phyloP scores from a whole-genome alignment of 495 filamentous ascomycete species.

The Neurospora sublineolata region DNA sequence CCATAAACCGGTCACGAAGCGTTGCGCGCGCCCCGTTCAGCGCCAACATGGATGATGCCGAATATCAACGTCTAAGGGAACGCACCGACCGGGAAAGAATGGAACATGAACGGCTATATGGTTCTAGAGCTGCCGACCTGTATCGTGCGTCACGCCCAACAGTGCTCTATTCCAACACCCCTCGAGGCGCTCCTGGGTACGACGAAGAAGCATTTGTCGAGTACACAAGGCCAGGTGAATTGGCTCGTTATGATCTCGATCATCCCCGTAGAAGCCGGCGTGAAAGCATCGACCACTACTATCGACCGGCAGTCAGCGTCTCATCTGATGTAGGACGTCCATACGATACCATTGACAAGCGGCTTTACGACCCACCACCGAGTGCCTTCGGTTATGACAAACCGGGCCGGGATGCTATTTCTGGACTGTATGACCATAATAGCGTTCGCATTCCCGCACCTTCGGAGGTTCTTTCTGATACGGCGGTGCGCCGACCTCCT shows the following conservation, averaged over 20 bases:
- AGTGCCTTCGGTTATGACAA: conserved; percentile 53
- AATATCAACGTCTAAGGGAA: conserved; percentile 32
- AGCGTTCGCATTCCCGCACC: conserved; percentile 34
- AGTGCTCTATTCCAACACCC: conserved; percentile 21
- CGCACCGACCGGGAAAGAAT: conserved; percentile 31
- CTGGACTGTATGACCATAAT: conserved; percentile 34
- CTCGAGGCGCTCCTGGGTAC: conserved; percentile 40
- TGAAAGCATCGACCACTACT: conserved; percentile 43
- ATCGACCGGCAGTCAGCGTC: conserved; percentile 54
- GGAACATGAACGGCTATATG: conserved; percentile 25
- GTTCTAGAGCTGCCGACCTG: conserved; percentile 21
- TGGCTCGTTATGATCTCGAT: conserved; percentile 54
- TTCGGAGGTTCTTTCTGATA: conserved; percentile 23
- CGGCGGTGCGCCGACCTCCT: conserved; percentile 19
- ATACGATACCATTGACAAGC: conserved; percentile 21
- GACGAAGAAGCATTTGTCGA: conserved; percentile 54
- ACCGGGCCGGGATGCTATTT: conserved; percentile 28
- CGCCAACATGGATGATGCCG: conserved; percentile 31
- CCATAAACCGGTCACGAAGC: conserved; percentile 27
- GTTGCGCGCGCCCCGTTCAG: conserved; percentile 17
- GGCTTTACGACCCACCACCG: conserved; percentile 47
- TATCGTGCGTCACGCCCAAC: conserved; percentile 27
- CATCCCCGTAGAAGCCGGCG: conserved; percentile 33
- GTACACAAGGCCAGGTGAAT: conserved; percentile 59
- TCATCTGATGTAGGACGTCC: conserved; percentile 44